Evolutionary conservation across 352 stramenopile species (phyloP).

Genomic region (Blastocystis sp.): DNA sequence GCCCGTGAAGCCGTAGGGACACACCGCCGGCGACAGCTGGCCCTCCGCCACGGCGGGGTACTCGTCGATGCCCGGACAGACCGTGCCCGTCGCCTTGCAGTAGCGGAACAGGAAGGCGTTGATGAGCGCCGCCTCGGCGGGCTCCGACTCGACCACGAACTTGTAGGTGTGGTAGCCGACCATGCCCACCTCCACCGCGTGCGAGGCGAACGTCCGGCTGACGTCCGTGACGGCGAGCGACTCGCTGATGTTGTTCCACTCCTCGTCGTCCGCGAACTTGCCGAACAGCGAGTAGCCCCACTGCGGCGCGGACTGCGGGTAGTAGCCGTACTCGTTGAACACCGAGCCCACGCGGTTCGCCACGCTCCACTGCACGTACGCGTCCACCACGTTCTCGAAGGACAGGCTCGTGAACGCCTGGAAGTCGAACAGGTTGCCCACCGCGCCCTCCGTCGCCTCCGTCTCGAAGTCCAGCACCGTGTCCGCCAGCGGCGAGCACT

Average conservation of each 20-base stretch:
- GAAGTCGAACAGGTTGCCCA: not conserved
- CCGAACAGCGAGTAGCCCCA: conserved; percentile 25
- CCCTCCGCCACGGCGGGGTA: conserved; percentile 36
- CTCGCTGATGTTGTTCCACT: not conserved
- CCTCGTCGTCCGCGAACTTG: not conserved
- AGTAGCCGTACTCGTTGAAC: conserved; percentile 1
- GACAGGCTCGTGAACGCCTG: not conserved
- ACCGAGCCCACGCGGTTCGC: conserved; percentile 14
- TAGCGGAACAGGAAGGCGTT: conserved; percentile 24
- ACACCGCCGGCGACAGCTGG: conserved; percentile 41
- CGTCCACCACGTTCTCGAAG: not conserved
- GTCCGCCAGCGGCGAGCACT: conserved; percentile 6
- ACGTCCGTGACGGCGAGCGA: not conserved
- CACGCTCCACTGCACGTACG: conserved; percentile 9
- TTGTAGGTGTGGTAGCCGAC: not conserved
- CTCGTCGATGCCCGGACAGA: conserved; percentile 27
- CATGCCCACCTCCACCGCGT: not conserved
- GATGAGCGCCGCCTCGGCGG: not conserved
- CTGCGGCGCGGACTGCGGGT: not conserved
- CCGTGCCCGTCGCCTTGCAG: conserved; percentile 33
- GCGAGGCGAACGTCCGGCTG: not conserved
- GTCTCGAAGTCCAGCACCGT: not conserved
- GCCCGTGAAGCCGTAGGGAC: not conserved
- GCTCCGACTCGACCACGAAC: not conserved
- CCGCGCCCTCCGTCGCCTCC: too few relatives aligned